Evolutionary conservation across 1,139 yeast genomes (phyloP).

Genomic region (Kurtzmaniella quercitrusa): DNA sequence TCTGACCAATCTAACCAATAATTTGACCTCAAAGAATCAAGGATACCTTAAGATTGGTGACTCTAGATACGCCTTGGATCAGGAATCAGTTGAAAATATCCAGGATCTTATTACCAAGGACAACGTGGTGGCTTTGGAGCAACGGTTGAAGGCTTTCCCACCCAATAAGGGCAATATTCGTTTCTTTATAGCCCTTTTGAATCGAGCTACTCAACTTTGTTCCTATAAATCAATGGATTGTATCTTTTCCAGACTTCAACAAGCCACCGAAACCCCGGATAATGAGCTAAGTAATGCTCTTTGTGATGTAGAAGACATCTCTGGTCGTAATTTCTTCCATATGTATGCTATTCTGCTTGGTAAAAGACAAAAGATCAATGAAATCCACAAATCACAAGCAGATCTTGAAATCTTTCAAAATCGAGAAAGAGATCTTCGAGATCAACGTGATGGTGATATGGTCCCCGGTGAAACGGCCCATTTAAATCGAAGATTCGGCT

Average conservation of each 20-base stretch:
- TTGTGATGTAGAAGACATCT: slow-evolving; percentile 65
- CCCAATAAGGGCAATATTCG: slow-evolving; percentile 31
- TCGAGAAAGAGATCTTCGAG: neutral
- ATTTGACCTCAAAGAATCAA: neutral
- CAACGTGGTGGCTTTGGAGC: slow-evolving; percentile 37
- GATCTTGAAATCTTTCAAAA: slow-evolving; percentile 3
- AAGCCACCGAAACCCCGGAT: neutral
- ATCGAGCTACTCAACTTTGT: slow-evolving; percentile 53
- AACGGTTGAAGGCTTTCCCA: slow-evolving; percentile 27
- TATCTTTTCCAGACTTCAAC: slow-evolving; percentile 42
- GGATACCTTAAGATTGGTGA: slow-evolving; percentile 14
- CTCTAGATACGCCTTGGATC: slow-evolving; percentile 25
- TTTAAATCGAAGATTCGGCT: slow-evolving; percentile 26
- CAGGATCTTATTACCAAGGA: slow-evolving; percentile 39
- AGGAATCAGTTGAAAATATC: slow-evolving; percentile 22
- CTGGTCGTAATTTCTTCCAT: slow-evolving; percentile 82
- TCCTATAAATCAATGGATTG: slow-evolving; percentile 55
- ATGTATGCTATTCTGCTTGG: slow-evolving; percentile 77
- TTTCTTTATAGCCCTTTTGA: slow-evolving; percentile 51
- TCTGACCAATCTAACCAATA: neutral
- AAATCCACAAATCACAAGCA: slow-evolving; percentile 13
- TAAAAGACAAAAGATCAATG: slow-evolving; percentile 35
- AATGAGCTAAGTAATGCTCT: slow-evolving; percentile 32
- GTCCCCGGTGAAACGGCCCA: slow-evolving; percentile 37
- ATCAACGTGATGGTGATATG: slow-evolving; percentile 7